Evolutionary conservation across 2,329 filamentous ascomycete species (phyloP).

Genomic region (Fusarium sp.): DNA sequence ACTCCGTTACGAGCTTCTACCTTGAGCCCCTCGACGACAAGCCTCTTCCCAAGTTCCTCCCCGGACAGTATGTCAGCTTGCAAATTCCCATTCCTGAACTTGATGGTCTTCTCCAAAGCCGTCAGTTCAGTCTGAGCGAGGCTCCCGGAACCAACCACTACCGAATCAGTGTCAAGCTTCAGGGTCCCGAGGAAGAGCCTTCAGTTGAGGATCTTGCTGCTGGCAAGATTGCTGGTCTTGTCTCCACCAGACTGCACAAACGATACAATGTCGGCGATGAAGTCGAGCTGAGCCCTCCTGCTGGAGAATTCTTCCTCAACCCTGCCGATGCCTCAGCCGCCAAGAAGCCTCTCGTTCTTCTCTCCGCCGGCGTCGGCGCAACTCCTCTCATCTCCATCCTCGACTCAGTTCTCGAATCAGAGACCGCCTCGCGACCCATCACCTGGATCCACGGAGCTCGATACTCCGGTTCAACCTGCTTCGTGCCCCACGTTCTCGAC

Average conservation of each 20-base stretch:
- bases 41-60: constrained; percentile 69
- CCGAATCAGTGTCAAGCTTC: constrained; percentile 80
- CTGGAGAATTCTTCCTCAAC: constrained; percentile 73
- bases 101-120: constrained; percentile 70
- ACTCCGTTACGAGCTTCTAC: constrained; percentile 75
- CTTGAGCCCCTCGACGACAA: constrained; percentile 70
- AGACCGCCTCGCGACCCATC: constrained; percentile 58
- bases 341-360: constrained; percentile 69
- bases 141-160: constrained; percentile 68
- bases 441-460: constrained; percentile 73
- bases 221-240: constrained; percentile 57
- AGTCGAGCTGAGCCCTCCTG: constrained; percentile 67
- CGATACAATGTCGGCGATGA: constrained; percentile 62
- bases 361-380: constrained; percentile 76
- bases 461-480: constrained; percentile 64
- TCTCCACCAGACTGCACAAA: constrained; percentile 66
- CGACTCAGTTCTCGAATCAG: constrained; percentile 60
- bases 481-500: constrained; percentile 63
- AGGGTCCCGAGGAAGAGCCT: constrained; percentile 55
- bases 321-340: constrained; percentile 53
- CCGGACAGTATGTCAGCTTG: constrained; percentile 80
- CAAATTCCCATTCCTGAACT: constrained; percentile 71
- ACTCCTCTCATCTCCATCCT: constrained; percentile 76
- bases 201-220: constrained; percentile 50
- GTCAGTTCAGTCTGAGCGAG: constrained; percentile 82